Conservation (phyloP, 208 protist genomes). For the Leishmania amazonensis region DNA sequence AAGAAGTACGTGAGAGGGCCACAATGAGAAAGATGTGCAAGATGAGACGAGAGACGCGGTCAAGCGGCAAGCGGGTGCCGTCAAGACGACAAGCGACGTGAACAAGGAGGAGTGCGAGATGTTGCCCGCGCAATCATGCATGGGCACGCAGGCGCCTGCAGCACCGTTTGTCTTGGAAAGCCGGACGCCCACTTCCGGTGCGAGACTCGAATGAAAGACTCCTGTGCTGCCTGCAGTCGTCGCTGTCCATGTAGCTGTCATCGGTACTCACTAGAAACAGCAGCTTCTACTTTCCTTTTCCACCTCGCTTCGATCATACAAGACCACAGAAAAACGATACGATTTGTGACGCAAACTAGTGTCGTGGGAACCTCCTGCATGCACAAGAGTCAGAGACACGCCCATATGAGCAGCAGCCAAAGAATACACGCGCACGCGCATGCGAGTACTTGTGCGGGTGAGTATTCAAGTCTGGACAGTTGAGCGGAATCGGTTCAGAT, state of each 20-base stretch:
- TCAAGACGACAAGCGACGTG: neutral
- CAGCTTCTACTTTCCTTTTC: neutral
- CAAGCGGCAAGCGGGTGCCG: neutral
- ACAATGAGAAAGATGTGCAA: neutral
- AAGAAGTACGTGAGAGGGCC: neutral
- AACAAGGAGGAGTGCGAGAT: neutral
- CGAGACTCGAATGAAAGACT: neutral
- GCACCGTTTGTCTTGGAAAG: neutral
- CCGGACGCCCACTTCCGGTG: neutral
- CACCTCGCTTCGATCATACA: neutral
- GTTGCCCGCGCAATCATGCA: neutral
- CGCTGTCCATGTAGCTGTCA: neutral
- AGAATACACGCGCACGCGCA: neutral
- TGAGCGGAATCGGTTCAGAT: neutral
- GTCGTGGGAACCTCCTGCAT: neutral
- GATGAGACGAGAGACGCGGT: neutral
- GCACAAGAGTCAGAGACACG: neutral
- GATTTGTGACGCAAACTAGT: neutral
- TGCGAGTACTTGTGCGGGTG: neutral
- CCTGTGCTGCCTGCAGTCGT: neutral
- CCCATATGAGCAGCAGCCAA: neutral
- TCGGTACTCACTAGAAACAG: neutral
- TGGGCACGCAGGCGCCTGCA: neutral
- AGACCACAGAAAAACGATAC: neutral
- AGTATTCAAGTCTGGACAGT: neutral